Evolutionary conservation across 257 asterid genomes (phyloP).

Genomic region (Jacaranda mimosifolia): DNA sequence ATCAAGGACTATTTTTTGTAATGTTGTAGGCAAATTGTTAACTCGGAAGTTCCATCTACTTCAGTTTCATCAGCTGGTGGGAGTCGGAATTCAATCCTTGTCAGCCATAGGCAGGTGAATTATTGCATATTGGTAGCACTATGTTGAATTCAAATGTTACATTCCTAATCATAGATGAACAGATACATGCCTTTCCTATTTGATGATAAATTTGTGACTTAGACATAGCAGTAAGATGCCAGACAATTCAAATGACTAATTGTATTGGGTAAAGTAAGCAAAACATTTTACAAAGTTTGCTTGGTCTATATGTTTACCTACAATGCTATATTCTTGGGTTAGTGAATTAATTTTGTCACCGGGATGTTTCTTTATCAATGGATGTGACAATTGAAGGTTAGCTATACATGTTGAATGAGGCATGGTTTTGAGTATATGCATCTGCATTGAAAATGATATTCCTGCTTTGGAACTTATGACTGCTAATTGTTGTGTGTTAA

Average conservation of each 20-base stretch:
- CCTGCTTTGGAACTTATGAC: background rate
- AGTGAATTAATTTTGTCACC: background rate
- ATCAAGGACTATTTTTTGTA: conserved; percentile 10
- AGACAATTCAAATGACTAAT: conserved; percentile 13
- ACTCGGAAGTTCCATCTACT: conserved; percentile 59
- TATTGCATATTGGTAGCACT: background rate
- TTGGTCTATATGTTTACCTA: conserved; percentile 11
- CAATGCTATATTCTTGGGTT: background rate
- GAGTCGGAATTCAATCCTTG: conserved; percentile 86
- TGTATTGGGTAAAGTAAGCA: background rate
- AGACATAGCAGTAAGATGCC: conserved; percentile 3
- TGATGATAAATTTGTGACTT: background rate
- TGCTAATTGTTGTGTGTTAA: conserved; percentile 13
- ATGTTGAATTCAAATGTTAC: conserved; percentile 19
- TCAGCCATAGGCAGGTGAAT: conserved; percentile 93
- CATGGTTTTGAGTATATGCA: background rate
- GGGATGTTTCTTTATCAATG: background rate
- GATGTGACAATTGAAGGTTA: background rate
- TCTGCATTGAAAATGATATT: conserved; percentile 14
- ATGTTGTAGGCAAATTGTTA: conserved; percentile 49
- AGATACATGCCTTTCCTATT: background rate
- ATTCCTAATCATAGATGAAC: conserved; percentile 4
- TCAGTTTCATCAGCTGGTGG: conserved; percentile 63
- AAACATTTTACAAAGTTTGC: background rate
- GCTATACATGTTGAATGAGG: background rate